Evolutionary conservation across 768 basidiomycete species (phyloP).

Genomic region (Floccularia luteovirens): DNA sequence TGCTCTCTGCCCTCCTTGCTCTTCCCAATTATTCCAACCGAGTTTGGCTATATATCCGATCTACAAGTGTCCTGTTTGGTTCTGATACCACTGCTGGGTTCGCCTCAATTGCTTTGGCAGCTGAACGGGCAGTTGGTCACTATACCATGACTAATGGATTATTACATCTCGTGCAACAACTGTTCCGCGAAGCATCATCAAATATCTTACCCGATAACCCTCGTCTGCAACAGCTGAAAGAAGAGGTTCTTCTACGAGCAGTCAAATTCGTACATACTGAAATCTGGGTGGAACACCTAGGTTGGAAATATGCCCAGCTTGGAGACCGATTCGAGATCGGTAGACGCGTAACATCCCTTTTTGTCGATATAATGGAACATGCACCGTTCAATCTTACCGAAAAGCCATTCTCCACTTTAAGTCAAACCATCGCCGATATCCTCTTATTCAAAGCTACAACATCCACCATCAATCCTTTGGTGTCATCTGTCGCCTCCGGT

Average conservation of each 20-base stretch:
- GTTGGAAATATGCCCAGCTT: conserved; percentile 81
- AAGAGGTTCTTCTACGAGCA: conserved; percentile 77
- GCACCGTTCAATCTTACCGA: conserved; percentile 45
- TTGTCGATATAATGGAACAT: conserved; percentile 57
- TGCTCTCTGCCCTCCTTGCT: conserved; percentile 70
- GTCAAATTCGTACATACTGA: conserved; percentile 75
- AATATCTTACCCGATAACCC: conserved; percentile 50
- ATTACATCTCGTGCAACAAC: conserved; percentile 65
- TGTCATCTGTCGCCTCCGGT: conserved; percentile 61
- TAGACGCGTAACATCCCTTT: conserved; percentile 56
- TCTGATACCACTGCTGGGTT: conserved; percentile 47
- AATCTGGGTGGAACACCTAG: conserved; percentile 80
- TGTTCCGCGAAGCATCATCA: conserved; percentile 66
- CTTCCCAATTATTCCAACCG: conserved; percentile 71
- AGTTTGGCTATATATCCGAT: conserved; percentile 85
- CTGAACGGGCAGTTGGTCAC: conserved; percentile 63
- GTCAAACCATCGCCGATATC: conserved; percentile 59
- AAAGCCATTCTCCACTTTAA: conserved; percentile 52
- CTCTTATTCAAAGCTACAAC: conserved; percentile 71
- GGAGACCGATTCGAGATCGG: conserved; percentile 84
- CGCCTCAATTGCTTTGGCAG: conserved; percentile 57
- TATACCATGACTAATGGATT: conserved; percentile 82
- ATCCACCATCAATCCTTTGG: conserved; percentile 75
- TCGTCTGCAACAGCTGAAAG: conserved; percentile 66
- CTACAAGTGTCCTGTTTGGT: conserved; percentile 71